A percentile compares a stretch with the other conserved stretches of the same genome.
phyloP scores from a whole-genome alignment of 345 rosid genomes.

The Lepidium sativum region DNA sequence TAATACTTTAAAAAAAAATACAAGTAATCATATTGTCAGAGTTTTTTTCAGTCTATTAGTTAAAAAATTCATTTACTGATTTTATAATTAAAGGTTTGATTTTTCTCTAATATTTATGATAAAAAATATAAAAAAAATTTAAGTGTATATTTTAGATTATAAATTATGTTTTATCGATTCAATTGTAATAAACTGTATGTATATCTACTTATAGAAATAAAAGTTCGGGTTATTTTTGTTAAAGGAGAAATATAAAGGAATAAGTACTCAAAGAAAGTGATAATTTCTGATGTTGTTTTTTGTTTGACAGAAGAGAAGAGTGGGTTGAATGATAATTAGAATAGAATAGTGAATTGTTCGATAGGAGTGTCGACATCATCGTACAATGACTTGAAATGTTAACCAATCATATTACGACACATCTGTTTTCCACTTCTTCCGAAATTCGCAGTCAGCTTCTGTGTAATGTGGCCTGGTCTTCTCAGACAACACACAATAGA shows the following conservation, averaged over 20 bases:
- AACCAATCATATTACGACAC: conserved; percentile 2
- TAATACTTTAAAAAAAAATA: no score
- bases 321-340: conserved; percentile 6
- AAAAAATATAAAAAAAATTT: no score
- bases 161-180: no score
- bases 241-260: not conserved
- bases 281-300: not conserved
- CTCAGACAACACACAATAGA: not conserved
- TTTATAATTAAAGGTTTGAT: no score
- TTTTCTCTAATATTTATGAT: no score
- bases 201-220: no score
- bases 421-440: not conserved
- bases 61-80: no score
- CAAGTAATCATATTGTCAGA: no score
- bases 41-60: no score
- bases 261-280: not conserved
- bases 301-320: not conserved
- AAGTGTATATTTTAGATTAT: no score
- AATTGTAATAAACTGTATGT: no score
- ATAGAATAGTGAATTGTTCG: conserved; percentile 17
- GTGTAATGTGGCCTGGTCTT: conserved; percentile 9
- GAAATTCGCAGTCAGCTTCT: conserved; percentile 4
- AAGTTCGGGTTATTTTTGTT: no score
- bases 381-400: conserved; percentile 13
- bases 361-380: conserved; percentile 18